Evolutionary conservation across 192 early-diverging fungal genomes (phyloP).

Genomic region (Gryganskiella cystojenkinii): DNA sequence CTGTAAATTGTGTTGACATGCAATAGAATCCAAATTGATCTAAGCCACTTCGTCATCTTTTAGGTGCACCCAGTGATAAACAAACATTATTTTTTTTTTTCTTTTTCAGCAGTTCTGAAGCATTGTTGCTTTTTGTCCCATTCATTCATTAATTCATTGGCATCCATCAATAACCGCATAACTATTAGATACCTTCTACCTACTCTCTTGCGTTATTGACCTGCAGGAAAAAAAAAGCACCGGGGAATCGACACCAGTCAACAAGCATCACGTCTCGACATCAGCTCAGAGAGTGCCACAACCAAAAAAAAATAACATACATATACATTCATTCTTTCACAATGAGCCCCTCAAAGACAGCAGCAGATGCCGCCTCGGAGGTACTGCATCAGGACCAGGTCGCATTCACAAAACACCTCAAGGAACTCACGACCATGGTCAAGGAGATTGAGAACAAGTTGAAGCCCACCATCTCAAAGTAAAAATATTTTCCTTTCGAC

Average conservation of each 20-base stretch:
- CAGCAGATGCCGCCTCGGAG: slow-evolving; percentile 19
- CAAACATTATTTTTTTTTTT: not conserved
- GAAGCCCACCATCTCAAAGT: slow-evolving; percentile 58
- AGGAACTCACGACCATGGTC: slow-evolving; percentile 55
- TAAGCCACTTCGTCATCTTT: slow-evolving; percentile 1
- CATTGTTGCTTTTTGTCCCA: not conserved
- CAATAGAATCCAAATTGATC: no score
- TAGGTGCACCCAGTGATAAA: not conserved
- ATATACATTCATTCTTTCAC: not conserved
- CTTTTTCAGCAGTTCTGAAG: not conserved
- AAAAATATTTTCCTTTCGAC: slow-evolving; percentile 10
- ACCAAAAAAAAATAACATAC: not conserved
- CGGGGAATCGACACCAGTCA: no score
- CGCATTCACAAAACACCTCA: slow-evolving; percentile 50
- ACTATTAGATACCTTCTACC: not conserved
- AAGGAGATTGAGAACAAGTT: slow-evolving; percentile 57
- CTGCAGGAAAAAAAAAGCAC: no score
- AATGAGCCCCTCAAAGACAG: slow-evolving; percentile 33
- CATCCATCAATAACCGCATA: not conserved
- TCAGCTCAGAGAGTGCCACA: not conserved
- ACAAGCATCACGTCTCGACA: not conserved
- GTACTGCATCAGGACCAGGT: slow-evolving; percentile 23
- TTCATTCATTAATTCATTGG: not conserved
- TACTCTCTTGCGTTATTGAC: not conserved
- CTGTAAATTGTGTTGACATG: no score